Conservation (phyloP, 176 grass and related monocot genomes). For the Themeda triandra region DNA sequence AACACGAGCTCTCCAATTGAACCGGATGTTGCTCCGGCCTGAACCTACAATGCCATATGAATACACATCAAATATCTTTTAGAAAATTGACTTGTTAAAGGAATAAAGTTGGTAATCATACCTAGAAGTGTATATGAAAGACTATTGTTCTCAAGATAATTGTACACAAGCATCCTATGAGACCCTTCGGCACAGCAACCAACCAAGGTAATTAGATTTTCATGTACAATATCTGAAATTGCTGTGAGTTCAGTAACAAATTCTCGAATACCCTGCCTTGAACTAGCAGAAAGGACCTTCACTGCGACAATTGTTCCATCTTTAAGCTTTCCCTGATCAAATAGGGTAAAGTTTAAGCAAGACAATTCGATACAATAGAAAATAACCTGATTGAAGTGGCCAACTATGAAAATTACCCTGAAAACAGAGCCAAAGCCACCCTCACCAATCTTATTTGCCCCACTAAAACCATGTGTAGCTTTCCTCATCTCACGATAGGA, state of each 20-base stretch:
- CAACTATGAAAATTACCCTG: constrained; percentile 52
- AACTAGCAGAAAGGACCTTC: constrained; percentile 76
- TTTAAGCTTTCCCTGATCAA: constrained; percentile 75
- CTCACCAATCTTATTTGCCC: constrained; percentile 74
- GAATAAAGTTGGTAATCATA: constrained; percentile 29
- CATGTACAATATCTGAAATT: constrained; percentile 68
- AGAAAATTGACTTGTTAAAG: neutral
- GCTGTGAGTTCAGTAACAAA: constrained; percentile 65
- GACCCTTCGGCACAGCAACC: constrained; percentile 77
- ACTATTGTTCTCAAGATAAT: constrained; percentile 85
- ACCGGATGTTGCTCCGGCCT: constrained; percentile 50
- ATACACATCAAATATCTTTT: neutral
- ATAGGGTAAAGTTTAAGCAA: constrained; percentile 24
- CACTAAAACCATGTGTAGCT: constrained; percentile 72
- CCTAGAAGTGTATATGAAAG: constrained; percentile 74
- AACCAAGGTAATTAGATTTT: constrained; percentile 69
- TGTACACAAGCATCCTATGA: constrained; percentile 80
- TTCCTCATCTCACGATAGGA: constrained; percentile 69
- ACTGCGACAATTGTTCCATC: constrained; percentile 66
- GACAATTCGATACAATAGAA: neutral
- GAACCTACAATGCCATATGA: constrained; percentile 40
- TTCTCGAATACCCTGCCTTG: constrained; percentile 67
- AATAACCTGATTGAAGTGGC: neutral
- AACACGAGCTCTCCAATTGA: constrained; percentile 69
- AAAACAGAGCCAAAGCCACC: constrained; percentile 87